Evolutionary conservation across 257 asterid species (phyloP), one percentile per base, ranked within the genome.

Genomic region (Solanum chiquidenum): DNA sequence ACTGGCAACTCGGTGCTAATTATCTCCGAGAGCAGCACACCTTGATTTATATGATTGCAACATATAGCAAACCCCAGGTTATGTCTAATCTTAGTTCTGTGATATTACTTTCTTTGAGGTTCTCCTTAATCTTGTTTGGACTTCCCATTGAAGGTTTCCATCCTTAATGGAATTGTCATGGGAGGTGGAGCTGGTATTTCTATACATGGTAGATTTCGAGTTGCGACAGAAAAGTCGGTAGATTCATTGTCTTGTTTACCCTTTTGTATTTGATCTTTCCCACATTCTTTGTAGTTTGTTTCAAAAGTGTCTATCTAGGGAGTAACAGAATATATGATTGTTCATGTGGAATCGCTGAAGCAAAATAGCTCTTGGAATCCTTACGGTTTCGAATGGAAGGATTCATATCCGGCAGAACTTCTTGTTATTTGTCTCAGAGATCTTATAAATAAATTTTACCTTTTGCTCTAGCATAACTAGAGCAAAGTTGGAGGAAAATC

Each of bases 151-250:
- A 90, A 97, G 99, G 98, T 97, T 88, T 97, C 99, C 80, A 88
- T 95, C 89, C 98, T 97, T 83, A 88, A 97, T 89, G 98, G 99
- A 80, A 94, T 97, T 91, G 98, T 95, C 89, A 94, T 97, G 97
- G 99, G 99, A 44, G 98, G 98, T 87, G 99, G 99, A 90, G 98
- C 95, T 23, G 99, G 98, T 88, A 93, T 91, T 88, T 93, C 98
- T 77, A 80, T 97, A 69, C 98, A 95, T 68, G 99, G 98, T 83
- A 93, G 96, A 95, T 95, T 95, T 89, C 94, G 98, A 75, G 91
- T 97, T 87, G 96, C 98, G 73, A 94, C 98, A 21, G 98, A 95
- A 90, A 97, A 97, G 76, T 90, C 98, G 92, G 98, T 97, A 35
- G 38, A 6, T 35, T 74, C 31, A 8, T 5, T 37, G n/a, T 37